Evolutionary conservation across 2,329 filamentous ascomycete species (phyloP).

Genomic region (Amesomyces nigricolor): DNA sequence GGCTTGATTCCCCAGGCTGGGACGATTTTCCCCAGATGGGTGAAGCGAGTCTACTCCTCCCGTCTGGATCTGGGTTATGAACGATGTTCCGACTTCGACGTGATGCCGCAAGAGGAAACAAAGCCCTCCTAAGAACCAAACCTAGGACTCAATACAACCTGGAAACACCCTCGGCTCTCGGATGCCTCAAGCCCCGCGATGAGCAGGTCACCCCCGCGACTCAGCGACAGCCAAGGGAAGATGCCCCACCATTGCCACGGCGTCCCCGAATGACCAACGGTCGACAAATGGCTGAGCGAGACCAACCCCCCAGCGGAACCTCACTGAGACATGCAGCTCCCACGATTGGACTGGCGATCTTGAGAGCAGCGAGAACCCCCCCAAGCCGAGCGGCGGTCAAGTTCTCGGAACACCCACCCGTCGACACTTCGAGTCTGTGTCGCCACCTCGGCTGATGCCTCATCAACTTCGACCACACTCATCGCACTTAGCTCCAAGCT

Average conservation of each 20-base stretch:
- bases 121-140: no score
- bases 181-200: no score
- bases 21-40: no score
- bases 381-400: conserved; percentile 6
- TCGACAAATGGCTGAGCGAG: neutral
- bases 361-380: neutral
- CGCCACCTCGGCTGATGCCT: neutral
- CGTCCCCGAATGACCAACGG: neutral
- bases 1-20: no score
- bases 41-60: no score
- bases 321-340: conserved; percentile 19
- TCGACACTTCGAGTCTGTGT: neutral
- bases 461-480: neutral
- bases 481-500: neutral
- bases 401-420: neutral
- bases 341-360: neutral
- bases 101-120: no score
- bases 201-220: neutral
- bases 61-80: no score
- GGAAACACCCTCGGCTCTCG: no score
- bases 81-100: no score
- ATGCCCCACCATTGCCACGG: neutral
- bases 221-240: neutral
- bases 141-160: no score
- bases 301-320: neutral